Evolutionary conservation across 495 filamentous ascomycete species (phyloP).

Genomic region (Evernia prunastri): DNA sequence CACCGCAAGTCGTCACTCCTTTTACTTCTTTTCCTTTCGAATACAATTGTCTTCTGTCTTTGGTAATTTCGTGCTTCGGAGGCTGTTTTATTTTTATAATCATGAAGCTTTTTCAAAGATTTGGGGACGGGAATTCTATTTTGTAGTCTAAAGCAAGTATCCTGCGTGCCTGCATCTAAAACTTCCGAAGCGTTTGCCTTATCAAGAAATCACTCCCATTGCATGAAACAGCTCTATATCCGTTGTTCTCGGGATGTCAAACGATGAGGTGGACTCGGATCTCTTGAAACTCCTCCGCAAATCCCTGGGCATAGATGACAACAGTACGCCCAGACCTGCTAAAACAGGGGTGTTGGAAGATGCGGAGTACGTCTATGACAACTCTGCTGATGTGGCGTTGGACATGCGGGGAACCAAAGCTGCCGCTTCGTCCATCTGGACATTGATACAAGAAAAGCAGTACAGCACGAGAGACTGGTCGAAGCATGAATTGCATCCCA

Average conservation of each 20-base stretch:
- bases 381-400: constrained; percentile 85
- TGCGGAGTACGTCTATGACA: constrained; percentile 84
- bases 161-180: neutral
- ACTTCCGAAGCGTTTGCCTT: neutral
- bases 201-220: neutral
- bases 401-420: constrained; percentile 70
- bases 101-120: neutral
- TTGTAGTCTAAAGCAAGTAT: neutral
- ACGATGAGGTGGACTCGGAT: constrained; percentile 84
- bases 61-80: neutral
- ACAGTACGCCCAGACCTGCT: constrained; percentile 43
- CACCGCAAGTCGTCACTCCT: neutral
- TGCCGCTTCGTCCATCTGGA: constrained; percentile 71
- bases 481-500: constrained; percentile 84
- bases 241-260: constrained; percentile 52
- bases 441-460: constrained; percentile 70
- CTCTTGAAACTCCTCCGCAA: constrained; percentile 80
- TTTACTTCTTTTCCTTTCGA: neutral
- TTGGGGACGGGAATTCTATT: neutral
- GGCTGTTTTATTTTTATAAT: neutral
- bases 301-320: constrained; percentile 58
- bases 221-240: neutral
- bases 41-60: neutral
- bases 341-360: constrained; percentile 76
- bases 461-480: constrained; percentile 86